phyloP scores from a whole-genome alignment of 73 alveolate genomes.

The Symbiodinium pilosum region DNA sequence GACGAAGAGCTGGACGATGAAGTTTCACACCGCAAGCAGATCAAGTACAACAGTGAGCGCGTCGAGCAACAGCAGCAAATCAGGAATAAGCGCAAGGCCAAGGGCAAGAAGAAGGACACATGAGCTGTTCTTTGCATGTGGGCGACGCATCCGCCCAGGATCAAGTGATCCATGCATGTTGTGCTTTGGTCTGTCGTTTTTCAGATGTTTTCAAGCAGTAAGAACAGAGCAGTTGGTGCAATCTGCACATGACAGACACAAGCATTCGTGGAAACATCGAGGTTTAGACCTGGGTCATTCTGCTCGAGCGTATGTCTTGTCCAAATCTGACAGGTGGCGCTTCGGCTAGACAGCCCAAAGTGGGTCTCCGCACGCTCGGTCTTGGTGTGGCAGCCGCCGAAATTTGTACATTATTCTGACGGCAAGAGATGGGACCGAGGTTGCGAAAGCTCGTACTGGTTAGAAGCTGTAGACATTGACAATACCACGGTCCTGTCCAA shows the following conservation, averaged over 20 bases:
- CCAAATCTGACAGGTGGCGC: constrained; percentile 8
- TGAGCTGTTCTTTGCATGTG: constrained; percentile 2
- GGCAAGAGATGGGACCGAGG: background rate
- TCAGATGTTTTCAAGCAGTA: no score
- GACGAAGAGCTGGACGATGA: constrained; percentile 92
- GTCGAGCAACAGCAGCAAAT: constrained; percentile 91
- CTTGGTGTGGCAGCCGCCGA: background rate
- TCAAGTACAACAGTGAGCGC: constrained; percentile 94
- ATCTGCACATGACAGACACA: background rate
- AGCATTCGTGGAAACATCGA: background rate
- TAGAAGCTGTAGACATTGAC: no score
- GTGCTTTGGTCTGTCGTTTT: background rate
- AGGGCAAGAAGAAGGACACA: constrained; percentile 54
- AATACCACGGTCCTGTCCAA: no score
- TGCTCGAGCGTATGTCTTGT: background rate
- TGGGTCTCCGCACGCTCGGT: background rate
- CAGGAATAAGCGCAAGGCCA: constrained; percentile 58
- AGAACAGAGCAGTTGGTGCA: background rate
- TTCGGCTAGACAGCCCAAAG: background rate
- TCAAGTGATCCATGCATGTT: constrained; percentile 6
- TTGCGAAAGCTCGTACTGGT: no score
- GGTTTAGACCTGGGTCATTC: background rate
- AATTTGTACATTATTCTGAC: background rate
- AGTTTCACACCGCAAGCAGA: constrained; percentile 83
- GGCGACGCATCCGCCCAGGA: background rate